phyloP scores from a whole-genome alignment of 805 yeast genomes.

The Candida yuanshanica region DNA sequence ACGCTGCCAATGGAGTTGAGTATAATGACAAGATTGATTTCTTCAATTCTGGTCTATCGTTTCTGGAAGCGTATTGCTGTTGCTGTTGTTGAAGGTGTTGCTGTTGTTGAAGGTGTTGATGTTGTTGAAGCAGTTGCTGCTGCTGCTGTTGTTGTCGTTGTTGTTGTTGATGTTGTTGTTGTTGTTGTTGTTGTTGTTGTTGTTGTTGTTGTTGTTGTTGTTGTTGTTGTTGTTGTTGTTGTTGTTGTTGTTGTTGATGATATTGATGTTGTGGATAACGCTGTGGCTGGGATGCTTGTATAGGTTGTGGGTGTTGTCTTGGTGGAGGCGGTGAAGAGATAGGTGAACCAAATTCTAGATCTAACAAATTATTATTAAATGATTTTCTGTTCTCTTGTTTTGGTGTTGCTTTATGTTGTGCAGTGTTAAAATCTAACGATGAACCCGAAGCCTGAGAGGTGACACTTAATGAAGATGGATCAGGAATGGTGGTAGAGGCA shows the following conservation, averaged over 20 bases:
- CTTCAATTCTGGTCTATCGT: constrained; percentile 74
- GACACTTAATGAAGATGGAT: constrained; percentile 34
- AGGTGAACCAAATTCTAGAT: constrained; percentile 27
- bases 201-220: constrained; percentile 5
- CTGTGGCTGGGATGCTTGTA: constrained; percentile 2
- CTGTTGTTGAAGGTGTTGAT: constrained; percentile 10
- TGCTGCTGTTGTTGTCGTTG: constrained; percentile 10
- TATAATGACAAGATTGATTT: constrained; percentile 88
- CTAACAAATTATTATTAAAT: constrained; percentile 19
- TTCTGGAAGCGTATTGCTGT: constrained; percentile 8
- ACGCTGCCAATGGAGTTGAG: constrained; percentile 43
- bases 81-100: constrained; percentile 7
- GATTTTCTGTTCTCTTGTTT: constrained; percentile 15
- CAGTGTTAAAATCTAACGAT: not conserved
- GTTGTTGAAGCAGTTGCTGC: constrained; percentile 3
- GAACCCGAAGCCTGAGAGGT: not conserved
- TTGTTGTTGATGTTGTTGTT: constrained; percentile 14
- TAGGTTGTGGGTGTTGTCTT: no score
- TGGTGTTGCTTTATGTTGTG: constrained; percentile 11
- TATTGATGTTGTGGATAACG: constrained; percentile 1
- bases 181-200: constrained; percentile 6
- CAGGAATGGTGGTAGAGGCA: constrained; percentile 47
- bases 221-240: constrained; percentile 4
- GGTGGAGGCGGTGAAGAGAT: constrained; percentile 13
- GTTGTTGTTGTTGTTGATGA: constrained; percentile 3